Conservation (phyloP, 306 rosid genomes). For the Cyamopsis tetragonoloba region DNA sequence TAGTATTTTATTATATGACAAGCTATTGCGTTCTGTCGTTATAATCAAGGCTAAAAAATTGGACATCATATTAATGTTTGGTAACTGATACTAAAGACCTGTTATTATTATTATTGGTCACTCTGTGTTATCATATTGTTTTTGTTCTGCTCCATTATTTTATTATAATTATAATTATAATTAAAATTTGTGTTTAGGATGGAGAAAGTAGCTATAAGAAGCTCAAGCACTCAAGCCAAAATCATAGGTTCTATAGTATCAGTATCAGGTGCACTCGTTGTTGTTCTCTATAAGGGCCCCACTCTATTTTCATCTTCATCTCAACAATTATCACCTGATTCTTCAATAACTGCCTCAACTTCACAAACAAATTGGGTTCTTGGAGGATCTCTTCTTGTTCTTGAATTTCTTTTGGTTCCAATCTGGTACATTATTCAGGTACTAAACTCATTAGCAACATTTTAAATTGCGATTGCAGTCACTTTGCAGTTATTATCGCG, state of each 20-base stretch:
- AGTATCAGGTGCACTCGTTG: constrained; percentile 47
- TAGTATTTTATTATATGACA: no score
- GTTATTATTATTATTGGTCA: background rate
- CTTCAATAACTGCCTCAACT: constrained; percentile 18
- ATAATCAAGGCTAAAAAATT: no score
- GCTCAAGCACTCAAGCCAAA: constrained; percentile 48
- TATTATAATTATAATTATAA: no score
- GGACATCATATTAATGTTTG: no score
- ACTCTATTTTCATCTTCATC: constrained; percentile 22
- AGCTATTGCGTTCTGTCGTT: no score
- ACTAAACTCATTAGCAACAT: background rate
- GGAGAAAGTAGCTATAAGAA: constrained; percentile 40
- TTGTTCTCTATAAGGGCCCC: constrained; percentile 53
- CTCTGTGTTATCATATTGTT: background rate
- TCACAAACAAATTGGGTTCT: constrained; percentile 39
- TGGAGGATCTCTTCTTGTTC: constrained; percentile 43
- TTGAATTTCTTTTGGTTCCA: constrained; percentile 32
- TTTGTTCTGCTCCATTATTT: background rate
- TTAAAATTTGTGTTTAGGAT: constrained; percentile 49
- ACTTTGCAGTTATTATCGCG: no score
- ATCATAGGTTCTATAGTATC: constrained; percentile 45
- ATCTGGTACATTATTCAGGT: constrained; percentile 53
- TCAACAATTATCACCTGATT: background rate
- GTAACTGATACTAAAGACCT: no score
- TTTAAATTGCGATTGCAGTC: no score